phyloP scores from a whole-genome alignment of 768 basidiomycete species.

The Sutorius australiensis region DNA sequence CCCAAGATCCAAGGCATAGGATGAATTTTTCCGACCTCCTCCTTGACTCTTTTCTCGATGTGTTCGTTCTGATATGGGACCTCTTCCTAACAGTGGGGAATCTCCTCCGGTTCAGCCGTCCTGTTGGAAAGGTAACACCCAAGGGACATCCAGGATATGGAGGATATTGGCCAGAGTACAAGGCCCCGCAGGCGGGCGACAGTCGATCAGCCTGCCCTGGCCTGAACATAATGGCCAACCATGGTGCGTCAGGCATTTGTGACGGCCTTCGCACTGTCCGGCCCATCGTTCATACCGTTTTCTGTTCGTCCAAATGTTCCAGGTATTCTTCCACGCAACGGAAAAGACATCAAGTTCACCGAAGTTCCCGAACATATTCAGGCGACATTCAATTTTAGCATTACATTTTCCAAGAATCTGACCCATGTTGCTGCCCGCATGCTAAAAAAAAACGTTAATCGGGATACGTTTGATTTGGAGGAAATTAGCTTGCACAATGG shows the following conservation, averaged over 20 bases:
- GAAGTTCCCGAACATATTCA: slow-evolving; percentile 38
- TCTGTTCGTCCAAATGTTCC: not conserved
- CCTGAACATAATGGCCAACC: slow-evolving; percentile 76
- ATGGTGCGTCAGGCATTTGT: slow-evolving; percentile 50
- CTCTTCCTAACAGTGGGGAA: slow-evolving; percentile 13
- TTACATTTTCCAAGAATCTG: slow-evolving; percentile 62
- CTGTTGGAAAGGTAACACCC: slow-evolving; percentile 51
- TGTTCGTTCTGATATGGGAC: slow-evolving; percentile 8
- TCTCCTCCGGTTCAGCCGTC: slow-evolving; percentile 20
- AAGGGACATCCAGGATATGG: slow-evolving; percentile 49
- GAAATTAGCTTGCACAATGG: slow-evolving; percentile 26
- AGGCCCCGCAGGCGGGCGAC: slow-evolving; percentile 54
- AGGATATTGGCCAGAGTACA: slow-evolving; percentile 67
- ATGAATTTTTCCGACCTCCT: slow-evolving; percentile 4
- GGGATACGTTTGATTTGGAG: slow-evolving; percentile 57
- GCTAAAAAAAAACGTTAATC: slow-evolving; percentile 52
- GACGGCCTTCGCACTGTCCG: slow-evolving; percentile 23
- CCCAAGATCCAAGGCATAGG: slow-evolving; percentile 31
- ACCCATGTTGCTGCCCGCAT: slow-evolving; percentile 55
- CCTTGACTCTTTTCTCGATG: not conserved
- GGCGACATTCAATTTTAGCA: slow-evolving; percentile 63
- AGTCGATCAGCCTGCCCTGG: slow-evolving; percentile 70
- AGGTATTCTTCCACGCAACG: slow-evolving; percentile 54
- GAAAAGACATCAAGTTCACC: slow-evolving; percentile 60
- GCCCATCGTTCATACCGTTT: not conserved